Base-by-base conservation (phyloP, 140 eudicot genomes). In the Anethum foeniculum region DNA sequence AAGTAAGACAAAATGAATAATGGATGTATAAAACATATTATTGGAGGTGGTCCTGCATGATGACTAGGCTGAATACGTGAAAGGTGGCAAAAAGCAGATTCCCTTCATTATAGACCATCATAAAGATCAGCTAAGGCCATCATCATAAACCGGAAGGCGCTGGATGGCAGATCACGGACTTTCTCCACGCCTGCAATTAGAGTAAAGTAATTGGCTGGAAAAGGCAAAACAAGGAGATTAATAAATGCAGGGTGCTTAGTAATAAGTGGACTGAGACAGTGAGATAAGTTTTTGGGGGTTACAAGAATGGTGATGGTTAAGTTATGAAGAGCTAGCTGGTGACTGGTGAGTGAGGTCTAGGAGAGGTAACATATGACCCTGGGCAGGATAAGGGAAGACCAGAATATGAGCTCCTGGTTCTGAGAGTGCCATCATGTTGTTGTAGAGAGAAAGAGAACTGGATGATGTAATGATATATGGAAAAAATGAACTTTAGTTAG, bases 281-380 rank as follows among this genome's bases (percentile, higher is more conserved):
- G 89, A 76, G 4, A n/a, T n/a, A 88, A 91, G 86, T 93, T 91
- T 30, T 86, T 87, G 82, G 96, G 96, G 11, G 98, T 94, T 88
- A 90, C 89, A 58, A 94, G 23, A 71, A 94, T 87, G 67, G 98
- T 81, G 10, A 89, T 88, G 87, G 86, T 81, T 16, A 88, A 32
- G 21, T 85, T 84, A 1, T 39, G 84, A 73, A 72, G 81, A 71
- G 89, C 84, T 62, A 88, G 76, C n/a, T n/a, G n/a, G n/a, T n/a
- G n/a, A n/a, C 71, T 85, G 85, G 86, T 82, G 84, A 19, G 87
- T 82, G 4, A 83, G 77, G 79, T 88, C 91, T 15, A 86, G 86
- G 7, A 88, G 82, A 25, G 91, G 75, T 13, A 88, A 83, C 82
- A 88, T 86, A 71, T 88, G 91, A 68, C 91, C 91, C 84, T 86